Evolutionary conservation across 495 filamentous ascomycete genomes (phyloP).

Genomic region (Lepidopterella palustris): DNA sequence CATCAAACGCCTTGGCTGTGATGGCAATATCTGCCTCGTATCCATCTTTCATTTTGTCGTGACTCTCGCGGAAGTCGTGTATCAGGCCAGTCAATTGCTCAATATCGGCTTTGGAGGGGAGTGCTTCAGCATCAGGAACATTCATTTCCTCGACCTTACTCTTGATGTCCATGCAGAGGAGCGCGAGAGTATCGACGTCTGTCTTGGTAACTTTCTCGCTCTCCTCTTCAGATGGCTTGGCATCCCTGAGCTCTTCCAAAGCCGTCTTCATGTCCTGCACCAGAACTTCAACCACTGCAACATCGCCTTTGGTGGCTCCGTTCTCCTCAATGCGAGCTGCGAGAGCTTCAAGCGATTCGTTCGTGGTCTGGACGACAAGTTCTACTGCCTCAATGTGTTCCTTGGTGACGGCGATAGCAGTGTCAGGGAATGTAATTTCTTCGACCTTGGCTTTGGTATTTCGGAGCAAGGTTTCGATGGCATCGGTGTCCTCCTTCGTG

Average conservation of each 20-base stretch:
- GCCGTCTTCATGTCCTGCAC: conserved; percentile 65
- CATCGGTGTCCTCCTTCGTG: conserved; percentile 74
- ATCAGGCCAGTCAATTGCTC: conserved; percentile 62
- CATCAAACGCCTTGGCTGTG: conserved; percentile 72
- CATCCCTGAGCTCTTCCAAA: conserved; percentile 70
- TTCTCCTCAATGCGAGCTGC: conserved; percentile 38
- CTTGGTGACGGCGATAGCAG: conserved; percentile 56
- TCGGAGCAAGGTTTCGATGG: conserved; percentile 79
- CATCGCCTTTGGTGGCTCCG: conserved; percentile 51
- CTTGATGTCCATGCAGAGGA: conserved; percentile 74
- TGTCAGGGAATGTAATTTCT: conserved; percentile 59
- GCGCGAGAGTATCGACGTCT: conserved; percentile 70
- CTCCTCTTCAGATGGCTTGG: conserved; percentile 49
- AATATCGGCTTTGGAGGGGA: conserved; percentile 56
- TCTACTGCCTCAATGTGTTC: conserved; percentile 73
- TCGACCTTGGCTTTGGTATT: conserved; percentile 81
- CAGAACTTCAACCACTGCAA: conserved; percentile 65
- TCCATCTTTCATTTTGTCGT: conserved; percentile 48
- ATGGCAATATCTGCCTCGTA: conserved; percentile 62
- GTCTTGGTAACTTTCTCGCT: conserved; percentile 66
- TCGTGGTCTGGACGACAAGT: conserved; percentile 59
- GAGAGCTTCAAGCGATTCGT: conserved; percentile 58
- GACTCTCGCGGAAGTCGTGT: conserved; percentile 52
- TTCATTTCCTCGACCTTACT: conserved; percentile 63
- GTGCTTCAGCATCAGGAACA: conserved; percentile 56